phyloP scores from a whole-genome alignment of 1,139 yeast species.

The Casaregolazyma suthepensis region DNA sequence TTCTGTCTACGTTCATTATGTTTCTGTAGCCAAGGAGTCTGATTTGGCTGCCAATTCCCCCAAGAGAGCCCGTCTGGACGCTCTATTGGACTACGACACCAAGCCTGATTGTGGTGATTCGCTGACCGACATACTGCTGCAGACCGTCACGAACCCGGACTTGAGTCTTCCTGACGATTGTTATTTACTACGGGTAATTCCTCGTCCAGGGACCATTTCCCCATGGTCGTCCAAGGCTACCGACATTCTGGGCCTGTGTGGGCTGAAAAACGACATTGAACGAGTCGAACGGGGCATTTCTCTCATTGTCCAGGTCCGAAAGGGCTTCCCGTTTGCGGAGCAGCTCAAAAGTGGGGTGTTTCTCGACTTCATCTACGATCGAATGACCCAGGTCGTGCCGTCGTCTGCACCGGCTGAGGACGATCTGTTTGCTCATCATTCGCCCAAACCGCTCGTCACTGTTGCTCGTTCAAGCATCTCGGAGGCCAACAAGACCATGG shows the following conservation, averaged over 20 bases:
- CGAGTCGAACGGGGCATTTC: slow-evolving; percentile 90
- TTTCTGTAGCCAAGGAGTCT: slow-evolving; percentile 47
- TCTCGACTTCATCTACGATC: slow-evolving; percentile 72
- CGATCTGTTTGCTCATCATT: slow-evolving; percentile 70
- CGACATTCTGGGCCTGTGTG: slow-evolving; percentile 85
- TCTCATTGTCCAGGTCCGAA: slow-evolving; percentile 60
- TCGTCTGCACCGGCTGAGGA: slow-evolving; percentile 54
- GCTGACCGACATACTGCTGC: slow-evolving; percentile 44
- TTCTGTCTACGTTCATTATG: slow-evolving; percentile 76
- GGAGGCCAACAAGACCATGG: slow-evolving; percentile 75
- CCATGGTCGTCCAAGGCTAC: slow-evolving; percentile 99
- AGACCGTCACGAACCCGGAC: slow-evolving; percentile 24
- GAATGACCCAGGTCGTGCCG: slow-evolving; percentile 82
- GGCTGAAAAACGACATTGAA: slow-evolving; percentile 60
- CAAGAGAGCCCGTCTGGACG: slow-evolving; percentile 41
- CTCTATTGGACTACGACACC: slow-evolving; percentile 69
- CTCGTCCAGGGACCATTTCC: slow-evolving; percentile 93
- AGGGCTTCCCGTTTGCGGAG: slow-evolving; percentile 58
- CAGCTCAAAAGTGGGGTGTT: slow-evolving; percentile 48
- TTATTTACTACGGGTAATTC: slow-evolving; percentile 68
- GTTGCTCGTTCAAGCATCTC: slow-evolving; percentile 56
- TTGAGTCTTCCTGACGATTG: slow-evolving; percentile 43
- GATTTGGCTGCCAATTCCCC: slow-evolving; percentile 34
- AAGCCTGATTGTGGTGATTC: slow-evolving; percentile 51
- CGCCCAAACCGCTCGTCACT: slow-evolving; percentile 80